phyloP scores from a whole-genome alignment of 768 basidiomycete species.

The Suillus fuscotomentosus region DNA sequence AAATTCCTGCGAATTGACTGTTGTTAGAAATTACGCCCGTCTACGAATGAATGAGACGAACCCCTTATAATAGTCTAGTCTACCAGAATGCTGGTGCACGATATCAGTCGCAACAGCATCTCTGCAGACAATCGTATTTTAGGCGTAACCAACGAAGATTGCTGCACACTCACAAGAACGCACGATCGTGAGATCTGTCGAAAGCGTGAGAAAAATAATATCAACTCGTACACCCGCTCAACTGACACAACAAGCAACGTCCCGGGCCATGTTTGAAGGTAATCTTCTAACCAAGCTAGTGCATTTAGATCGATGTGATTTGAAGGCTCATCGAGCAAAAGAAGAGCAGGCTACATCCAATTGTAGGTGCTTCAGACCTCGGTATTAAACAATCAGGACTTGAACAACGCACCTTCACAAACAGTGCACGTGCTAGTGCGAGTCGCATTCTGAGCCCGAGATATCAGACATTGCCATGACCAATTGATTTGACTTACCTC shows the following conservation, averaged over 20 bases:
- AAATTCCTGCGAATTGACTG: constrained; percentile 67
- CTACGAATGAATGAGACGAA: constrained; percentile 26
- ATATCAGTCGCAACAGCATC: constrained; percentile 98
- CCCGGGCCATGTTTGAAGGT: constrained; percentile 91
- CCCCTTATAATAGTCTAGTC: constrained; percentile 98
- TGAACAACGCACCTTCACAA: constrained; percentile 70
- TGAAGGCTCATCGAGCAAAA: constrained; percentile 91
- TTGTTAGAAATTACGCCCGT: constrained; percentile 8
- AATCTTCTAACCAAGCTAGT: constrained; percentile 96
- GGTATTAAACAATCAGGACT: neutral
- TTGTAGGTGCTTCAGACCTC: constrained; percentile 7
- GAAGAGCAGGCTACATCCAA: constrained; percentile 56
- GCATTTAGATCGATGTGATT: constrained; percentile 98
- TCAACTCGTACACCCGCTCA: neutral
- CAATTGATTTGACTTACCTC: constrained; percentile 48
- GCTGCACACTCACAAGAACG: constrained; percentile 67
- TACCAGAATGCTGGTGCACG: constrained; percentile 89
- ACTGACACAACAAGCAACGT: constrained; percentile 90
- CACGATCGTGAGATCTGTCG: constrained; percentile 90
- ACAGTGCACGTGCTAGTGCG: constrained; percentile 91
- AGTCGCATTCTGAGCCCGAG: constrained; percentile 76
- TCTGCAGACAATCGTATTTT: constrained; percentile 32
- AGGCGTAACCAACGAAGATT: neutral
- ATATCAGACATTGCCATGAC: neutral
- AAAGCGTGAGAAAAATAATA: constrained; percentile 11